These are phyloP conservation scores for Castanea crenata DNA, from an alignment of 306 rosid genomes.

Conservation along the genomic window DNA sequence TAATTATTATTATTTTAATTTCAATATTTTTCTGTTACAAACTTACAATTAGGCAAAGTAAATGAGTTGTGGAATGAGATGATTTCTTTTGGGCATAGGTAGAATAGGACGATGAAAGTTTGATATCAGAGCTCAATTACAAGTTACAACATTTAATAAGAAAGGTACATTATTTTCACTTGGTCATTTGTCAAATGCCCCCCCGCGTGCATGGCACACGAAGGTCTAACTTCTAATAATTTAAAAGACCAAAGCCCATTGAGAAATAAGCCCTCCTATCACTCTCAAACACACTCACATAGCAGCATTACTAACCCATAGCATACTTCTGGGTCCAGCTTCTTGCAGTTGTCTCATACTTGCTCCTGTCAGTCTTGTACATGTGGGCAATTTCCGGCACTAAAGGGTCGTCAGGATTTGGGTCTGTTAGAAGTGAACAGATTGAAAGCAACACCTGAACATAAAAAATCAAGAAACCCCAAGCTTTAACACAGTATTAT, in stretches of 20 bases:
- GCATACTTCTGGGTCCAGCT: constrained; percentile 88
- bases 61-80: neutral
- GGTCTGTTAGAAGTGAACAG: constrained; percentile 71
- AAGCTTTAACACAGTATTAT: neutral
- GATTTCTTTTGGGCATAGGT: neutral
- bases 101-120: neutral
- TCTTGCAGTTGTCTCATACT: constrained; percentile 76
- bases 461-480: neutral
- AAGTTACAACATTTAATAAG: neutral
- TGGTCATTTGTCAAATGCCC: neutral
- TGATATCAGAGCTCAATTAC: neutral
- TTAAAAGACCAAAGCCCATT: constrained; percentile 14
- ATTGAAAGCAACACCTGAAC: constrained; percentile 63
- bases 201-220: neutral
- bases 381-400: constrained; percentile 81
- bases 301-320: constrained; percentile 49
- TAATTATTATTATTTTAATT: neutral
- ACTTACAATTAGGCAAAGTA: neutral
- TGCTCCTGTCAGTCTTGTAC: constrained; percentile 72
- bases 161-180: neutral
- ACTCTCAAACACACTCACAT: constrained; percentile 21
- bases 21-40: neutral
- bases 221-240: neutral
- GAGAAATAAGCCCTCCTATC: constrained; percentile 21
- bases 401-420: constrained; percentile 71